Evolutionary conservation across 345 rosid species (phyloP), one percentile per base, ranked within the genome.

Genomic region (Hevea brasiliensis): DNA sequence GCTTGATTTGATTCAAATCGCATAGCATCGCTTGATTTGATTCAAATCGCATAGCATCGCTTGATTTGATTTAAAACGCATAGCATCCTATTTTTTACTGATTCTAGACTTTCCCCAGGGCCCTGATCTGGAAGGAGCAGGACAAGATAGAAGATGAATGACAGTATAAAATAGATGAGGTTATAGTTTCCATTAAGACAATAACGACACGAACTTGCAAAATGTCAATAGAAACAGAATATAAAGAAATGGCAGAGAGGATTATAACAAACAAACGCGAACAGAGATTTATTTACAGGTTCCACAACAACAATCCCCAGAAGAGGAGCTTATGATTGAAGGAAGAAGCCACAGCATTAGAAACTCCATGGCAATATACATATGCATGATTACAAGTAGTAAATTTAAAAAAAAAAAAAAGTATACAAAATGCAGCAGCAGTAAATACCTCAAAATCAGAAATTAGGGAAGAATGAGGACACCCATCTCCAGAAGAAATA

Each of bases 371-470:
- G 27, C 21, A 27, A 3, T 44, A 44, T 7, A 8, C 6, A 44
- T 44, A 7, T 11, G 1, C 47, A 44, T 50, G 6, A 17, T 2
- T 14, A 17, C 4, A 50, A 18, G 7, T 50, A 50, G n/a, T 32
- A 32, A 50, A 14, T 7, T 3, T 0, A 0, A 50, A 12, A 47
- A 50, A 50, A 14, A 17, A 6, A 14, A 15, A 50, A 50, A 24
- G 6, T 56, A 29, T 37, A 51, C 26, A 23, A 69, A 44, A 23
- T 18, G 61, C n/a, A 76, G 55, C 7, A 47, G 47, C 2, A 50
- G 13, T 13, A 59, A 26, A 50, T 67, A 78, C 81, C 81, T 67
- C 70, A 72, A 61, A 55, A 72, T 78, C 74, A 27, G 60, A 73
- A 54, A 72, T 18, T 35, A n/a, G n/a, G n/a, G 65, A 42, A 67